A percentile compares a stretch with the other conserved stretches of the same genome.
Conservation (phyloP, 805 yeast species). For the Candida patagonica region DNA sequence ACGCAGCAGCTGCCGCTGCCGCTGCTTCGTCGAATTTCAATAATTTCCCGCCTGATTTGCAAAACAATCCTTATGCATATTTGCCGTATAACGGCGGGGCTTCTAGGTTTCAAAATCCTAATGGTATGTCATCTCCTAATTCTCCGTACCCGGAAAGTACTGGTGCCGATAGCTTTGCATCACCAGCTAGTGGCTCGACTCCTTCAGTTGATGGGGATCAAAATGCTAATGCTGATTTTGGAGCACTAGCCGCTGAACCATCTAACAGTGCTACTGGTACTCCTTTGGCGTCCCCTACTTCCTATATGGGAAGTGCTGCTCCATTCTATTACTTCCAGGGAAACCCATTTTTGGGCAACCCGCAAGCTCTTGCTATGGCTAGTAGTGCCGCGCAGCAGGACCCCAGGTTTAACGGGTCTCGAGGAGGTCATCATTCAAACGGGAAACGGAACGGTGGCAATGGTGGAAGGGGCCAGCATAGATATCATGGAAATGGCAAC, state of each 20-base stretch:
- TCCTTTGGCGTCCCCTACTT: not conserved
- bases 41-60: constrained; percentile 1
- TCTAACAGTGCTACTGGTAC: not conserved
- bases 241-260: not conserved
- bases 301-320: not conserved
- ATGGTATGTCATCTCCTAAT: too few relatives aligned
- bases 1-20: constrained; percentile 10
- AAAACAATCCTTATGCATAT: constrained; percentile 2
- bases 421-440: not conserved
- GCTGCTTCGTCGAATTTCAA: constrained; percentile 4
- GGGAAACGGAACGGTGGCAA: not conserved
- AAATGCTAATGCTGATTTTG: not conserved
- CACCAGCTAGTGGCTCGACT: not conserved
- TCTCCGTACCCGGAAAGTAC: not conserved
- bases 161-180: not conserved
- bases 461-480: constrained; percentile 3
- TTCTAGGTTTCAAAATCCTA: too few relatives aligned
- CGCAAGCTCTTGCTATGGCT: not conserved
- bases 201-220: too few relatives aligned
- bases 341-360: not conserved
- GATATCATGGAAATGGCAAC: constrained; percentile 7
- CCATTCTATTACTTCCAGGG: not conserved
- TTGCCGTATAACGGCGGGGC: constrained; percentile 1
- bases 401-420: not conserved
- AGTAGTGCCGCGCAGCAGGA: not conserved